Conservation (phyloP, 352 stramenopile species). For the Proteromonas lacertae region DNA sequence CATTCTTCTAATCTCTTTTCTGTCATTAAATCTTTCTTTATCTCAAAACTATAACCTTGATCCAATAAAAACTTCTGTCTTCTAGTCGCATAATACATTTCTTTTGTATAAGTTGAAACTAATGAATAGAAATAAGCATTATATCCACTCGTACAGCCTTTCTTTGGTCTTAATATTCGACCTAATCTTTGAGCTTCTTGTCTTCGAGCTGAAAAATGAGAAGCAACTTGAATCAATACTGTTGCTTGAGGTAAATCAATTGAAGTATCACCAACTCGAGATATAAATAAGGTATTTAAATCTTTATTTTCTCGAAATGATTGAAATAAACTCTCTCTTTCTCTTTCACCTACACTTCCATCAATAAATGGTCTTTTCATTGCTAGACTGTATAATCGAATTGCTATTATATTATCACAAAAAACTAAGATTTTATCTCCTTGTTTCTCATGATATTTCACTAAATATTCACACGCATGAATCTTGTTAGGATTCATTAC, state of each 20-base stretch:
- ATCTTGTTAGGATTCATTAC: conserved; percentile 97
- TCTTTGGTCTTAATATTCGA: conserved; percentile 90
- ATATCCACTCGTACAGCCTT: conserved; percentile 57
- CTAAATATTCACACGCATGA: conserved; percentile 63
- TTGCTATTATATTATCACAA: conserved; percentile 55
- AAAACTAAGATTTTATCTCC: conserved; percentile 97
- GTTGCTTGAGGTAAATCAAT: conserved; percentile 98
- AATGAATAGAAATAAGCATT: conserved; percentile 99
- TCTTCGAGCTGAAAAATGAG: conserved; percentile 84
- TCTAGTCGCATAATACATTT: conserved; percentile 98
- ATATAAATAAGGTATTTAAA: conserved; percentile 36
- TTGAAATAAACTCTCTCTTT: conserved; percentile 32
- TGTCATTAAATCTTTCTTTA: conserved; percentile 15
- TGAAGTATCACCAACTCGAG: conserved; percentile 81
- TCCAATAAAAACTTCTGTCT: conserved; percentile 96
- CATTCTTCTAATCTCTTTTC: no score
- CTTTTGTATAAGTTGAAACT: conserved; percentile 81
- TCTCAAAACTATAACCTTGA: conserved; percentile 99
- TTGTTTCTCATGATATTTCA: conserved; percentile 76
- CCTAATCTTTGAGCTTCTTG: conserved; percentile 94
- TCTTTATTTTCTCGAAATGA: conserved; percentile 29
- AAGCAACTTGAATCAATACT: conserved; percentile 85
- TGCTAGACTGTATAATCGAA: conserved; percentile 2
- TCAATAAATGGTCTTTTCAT: conserved; percentile 58
- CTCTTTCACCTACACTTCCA: conserved; percentile 60